These are phyloP conservation scores for Brassica incana DNA, from an alignment of 345 rosid genomes.

Conservation along the genomic window DNA sequence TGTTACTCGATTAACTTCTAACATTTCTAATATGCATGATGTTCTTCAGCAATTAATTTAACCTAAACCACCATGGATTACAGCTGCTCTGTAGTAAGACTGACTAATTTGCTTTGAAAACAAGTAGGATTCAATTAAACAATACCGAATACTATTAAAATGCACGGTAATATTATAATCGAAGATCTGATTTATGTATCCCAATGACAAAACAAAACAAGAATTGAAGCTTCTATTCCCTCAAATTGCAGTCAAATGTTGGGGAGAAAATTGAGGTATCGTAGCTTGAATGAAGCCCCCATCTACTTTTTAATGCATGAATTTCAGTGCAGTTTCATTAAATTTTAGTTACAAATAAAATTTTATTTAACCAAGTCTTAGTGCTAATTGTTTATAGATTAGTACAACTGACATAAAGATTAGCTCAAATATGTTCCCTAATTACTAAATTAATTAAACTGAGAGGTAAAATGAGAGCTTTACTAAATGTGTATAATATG, in stretches of 20 bases:
- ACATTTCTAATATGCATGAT: slow-evolving; percentile 1
- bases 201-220: slow-evolving; percentile 45
- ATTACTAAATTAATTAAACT: not conserved
- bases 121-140: slow-evolving; percentile 26
- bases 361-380: not conserved
- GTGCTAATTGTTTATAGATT: not conserved
- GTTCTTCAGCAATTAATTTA: not conserved
- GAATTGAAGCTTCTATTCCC: slow-evolving; percentile 48
- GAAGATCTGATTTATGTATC: slow-evolving; percentile 40
- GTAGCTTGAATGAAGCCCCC: slow-evolving; percentile 46
- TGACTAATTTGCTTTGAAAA: slow-evolving; percentile 31
- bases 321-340: slow-evolving; percentile 39
- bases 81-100: slow-evolving; percentile 31
- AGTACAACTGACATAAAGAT: slow-evolving; percentile 1
- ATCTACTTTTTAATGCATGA: slow-evolving; percentile 37
- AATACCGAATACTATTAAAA: slow-evolving; percentile 13
- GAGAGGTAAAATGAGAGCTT: not conserved
- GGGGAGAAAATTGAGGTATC: slow-evolving; percentile 44
- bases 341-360: not conserved
- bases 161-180: slow-evolving; percentile 18
- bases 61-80: slow-evolving; percentile 24
- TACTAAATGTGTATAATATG: not conserved
- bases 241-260: slow-evolving; percentile 47
- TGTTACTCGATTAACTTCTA: not conserved
- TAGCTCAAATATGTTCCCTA: slow-evolving; percentile 5